Evolutionary conservation across 208 protist species (phyloP).

Genomic region (Trypanosoma melophagium): DNA sequence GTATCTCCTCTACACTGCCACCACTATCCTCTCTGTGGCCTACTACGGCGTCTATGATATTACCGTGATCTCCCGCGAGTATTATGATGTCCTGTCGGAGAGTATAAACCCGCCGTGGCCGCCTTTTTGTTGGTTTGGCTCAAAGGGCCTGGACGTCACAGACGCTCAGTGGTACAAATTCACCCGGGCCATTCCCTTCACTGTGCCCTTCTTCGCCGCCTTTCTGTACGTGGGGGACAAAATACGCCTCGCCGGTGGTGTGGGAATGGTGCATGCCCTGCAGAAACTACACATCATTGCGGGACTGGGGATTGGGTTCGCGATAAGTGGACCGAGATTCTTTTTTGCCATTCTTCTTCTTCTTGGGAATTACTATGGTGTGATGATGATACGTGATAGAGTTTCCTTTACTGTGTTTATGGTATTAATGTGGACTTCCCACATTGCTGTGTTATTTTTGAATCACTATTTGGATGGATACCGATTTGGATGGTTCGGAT

Average conservation of each 20-base stretch:
- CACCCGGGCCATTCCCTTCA: conserved; percentile 34
- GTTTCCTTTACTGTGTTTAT: conserved; percentile 45
- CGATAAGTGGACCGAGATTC: conserved; percentile 39
- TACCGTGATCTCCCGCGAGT: conserved; percentile 24
- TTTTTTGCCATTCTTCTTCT: conserved; percentile 48
- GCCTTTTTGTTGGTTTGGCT: conserved; percentile 50
- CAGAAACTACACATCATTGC: conserved; percentile 45
- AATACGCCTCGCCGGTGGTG: background rate
- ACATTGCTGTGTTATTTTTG: conserved; percentile 43
- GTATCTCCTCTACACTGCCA: conserved; percentile 37
- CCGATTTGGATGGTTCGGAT: conserved; percentile 38
- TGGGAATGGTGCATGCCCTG: conserved; percentile 12
- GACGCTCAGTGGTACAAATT: conserved; percentile 76
- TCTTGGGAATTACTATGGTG: conserved; percentile 48
- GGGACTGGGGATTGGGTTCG: conserved; percentile 36
- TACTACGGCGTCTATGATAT: conserved; percentile 41
- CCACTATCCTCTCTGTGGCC: conserved; percentile 21
- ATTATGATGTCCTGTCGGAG: conserved; percentile 33
- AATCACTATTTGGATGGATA: conserved; percentile 25
- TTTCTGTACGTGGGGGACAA: conserved; percentile 43
- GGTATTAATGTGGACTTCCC: conserved; percentile 47
- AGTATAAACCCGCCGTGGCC: conserved; percentile 41
- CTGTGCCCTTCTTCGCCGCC: conserved; percentile 35
- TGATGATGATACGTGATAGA: conserved; percentile 40
- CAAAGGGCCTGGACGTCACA: conserved; percentile 54